Evolutionary conservation across 495 filamentous ascomycete genomes (phyloP).

Genomic region (Aspergillus saccharolyticus): DNA sequence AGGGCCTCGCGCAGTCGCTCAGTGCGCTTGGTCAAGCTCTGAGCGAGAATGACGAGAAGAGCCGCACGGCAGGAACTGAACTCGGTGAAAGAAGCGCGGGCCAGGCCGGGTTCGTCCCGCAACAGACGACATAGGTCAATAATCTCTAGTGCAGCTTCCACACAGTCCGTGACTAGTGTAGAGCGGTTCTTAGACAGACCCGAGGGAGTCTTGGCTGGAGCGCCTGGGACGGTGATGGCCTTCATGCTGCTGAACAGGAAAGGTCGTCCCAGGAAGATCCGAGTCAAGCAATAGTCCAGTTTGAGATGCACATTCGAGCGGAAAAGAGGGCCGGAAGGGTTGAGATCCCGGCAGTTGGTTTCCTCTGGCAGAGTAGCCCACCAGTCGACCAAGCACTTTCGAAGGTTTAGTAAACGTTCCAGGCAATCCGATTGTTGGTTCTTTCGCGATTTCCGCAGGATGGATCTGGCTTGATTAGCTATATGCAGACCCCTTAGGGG

Average conservation of each 20-base stretch:
- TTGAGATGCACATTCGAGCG: slow-evolving; percentile 47
- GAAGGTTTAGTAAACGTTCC: slow-evolving; percentile 36
- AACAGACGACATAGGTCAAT: slow-evolving; percentile 45
- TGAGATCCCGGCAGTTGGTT: slow-evolving; percentile 37
- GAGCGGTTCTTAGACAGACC: slow-evolving; percentile 38
- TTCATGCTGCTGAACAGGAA: slow-evolving; percentile 46
- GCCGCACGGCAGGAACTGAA: slow-evolving; percentile 50
- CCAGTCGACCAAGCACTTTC: slow-evolving; percentile 44
- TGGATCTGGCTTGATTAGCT: slow-evolving; percentile 21
- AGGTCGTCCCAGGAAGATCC: slow-evolving; percentile 46
- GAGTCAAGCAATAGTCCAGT: slow-evolving; percentile 44
- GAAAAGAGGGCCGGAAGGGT: slow-evolving; percentile 35
- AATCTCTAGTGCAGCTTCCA: slow-evolving; percentile 47
- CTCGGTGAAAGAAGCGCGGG: slow-evolving; percentile 48
- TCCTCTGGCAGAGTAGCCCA: slow-evolving; percentile 46
- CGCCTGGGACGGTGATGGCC: slow-evolving; percentile 20
- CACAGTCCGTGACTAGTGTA: slow-evolving; percentile 43
- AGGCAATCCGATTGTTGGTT: slow-evolving; percentile 42
- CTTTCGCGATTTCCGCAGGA: slow-evolving; percentile 36
- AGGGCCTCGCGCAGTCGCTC: slow-evolving; percentile 43
- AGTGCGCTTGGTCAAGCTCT: slow-evolving; percentile 45
- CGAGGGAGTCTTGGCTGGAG: slow-evolving; percentile 28
- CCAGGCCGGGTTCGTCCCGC: slow-evolving; percentile 44
- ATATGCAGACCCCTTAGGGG: neutral
- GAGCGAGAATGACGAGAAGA: slow-evolving; percentile 44